These are phyloP conservation scores for Solanum bulbocastanum DNA, from an alignment of 257 asterid genomes.

Conservation along the genomic window DNA sequence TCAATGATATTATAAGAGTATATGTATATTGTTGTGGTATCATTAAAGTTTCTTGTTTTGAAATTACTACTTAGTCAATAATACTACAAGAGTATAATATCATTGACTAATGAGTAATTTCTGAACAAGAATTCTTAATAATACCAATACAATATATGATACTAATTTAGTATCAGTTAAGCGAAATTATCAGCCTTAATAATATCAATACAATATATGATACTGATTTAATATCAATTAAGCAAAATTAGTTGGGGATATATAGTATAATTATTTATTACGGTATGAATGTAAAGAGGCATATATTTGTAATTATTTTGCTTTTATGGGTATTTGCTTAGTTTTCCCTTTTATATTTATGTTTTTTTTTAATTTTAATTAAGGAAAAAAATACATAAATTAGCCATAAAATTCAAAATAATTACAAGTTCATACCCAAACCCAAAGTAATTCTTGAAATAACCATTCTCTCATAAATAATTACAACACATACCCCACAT, in stretches of 20 bases:
- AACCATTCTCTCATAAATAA: neutral
- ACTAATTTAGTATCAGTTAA: too few relatives aligned
- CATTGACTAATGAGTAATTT: too few relatives aligned
- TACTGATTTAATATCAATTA: too few relatives aligned
- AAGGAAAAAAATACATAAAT: neutral
- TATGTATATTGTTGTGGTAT: too few relatives aligned
- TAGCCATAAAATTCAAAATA: neutral
- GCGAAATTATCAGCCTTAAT: neutral
- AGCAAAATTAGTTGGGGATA: neutral
- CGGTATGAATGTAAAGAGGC: neutral
- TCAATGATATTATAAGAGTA: too few relatives aligned
- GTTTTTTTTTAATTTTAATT: too few relatives aligned
- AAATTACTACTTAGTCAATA: too few relatives aligned
- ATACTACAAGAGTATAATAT: too few relatives aligned
- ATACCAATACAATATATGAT: too few relatives aligned
- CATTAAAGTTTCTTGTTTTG: too few relatives aligned
- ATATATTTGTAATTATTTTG: neutral
- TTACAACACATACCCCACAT: neutral
- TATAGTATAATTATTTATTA: too few relatives aligned
- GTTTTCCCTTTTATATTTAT: neutral
- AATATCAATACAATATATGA: neutral
- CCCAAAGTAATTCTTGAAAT: neutral
- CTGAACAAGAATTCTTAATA: too few relatives aligned
- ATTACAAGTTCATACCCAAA: neutral
- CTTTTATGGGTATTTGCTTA: neutral